Evolutionary conservation across 2,329 filamentous ascomycete species (phyloP).

Genomic region (Claviceps purpurea): DNA sequence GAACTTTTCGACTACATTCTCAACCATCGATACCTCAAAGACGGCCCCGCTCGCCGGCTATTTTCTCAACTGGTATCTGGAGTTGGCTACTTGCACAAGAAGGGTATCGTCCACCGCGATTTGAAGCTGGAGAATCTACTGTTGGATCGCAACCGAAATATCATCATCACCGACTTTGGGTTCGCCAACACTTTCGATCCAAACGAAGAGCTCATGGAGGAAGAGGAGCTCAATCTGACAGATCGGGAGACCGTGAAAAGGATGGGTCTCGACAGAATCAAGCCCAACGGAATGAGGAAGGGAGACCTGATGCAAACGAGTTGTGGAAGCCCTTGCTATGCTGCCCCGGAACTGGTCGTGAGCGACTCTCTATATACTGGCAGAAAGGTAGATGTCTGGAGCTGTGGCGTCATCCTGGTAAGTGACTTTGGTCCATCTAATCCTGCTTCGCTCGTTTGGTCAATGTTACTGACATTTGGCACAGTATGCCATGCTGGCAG

Average conservation of each 20-base stretch:
- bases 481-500: slow-evolving; percentile 98
- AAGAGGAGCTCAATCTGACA: slow-evolving; percentile 74
- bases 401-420: slow-evolving; percentile 95
- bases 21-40: slow-evolving; percentile 91
- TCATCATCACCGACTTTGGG: slow-evolving; percentile 98
- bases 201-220: slow-evolving; percentile 72
- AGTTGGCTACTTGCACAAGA: slow-evolving; percentile 95
- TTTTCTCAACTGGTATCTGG: slow-evolving; percentile 95
- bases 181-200: slow-evolving; percentile 97
- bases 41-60: slow-evolving; percentile 74
- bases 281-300: slow-evolving; percentile 61
- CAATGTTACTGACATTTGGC: background rate
- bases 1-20: slow-evolving; percentile 98
- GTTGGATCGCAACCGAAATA: slow-evolving; percentile 91
- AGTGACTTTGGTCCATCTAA: slow-evolving; percentile 21
- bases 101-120: slow-evolving; percentile 95
- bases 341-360: slow-evolving; percentile 90
- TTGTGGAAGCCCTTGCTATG: slow-evolving; percentile 95
- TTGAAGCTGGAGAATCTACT: slow-evolving; percentile 92
- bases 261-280: slow-evolving; percentile 68
- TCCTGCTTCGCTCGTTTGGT: too few species aligned
- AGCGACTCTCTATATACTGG: slow-evolving; percentile 96
- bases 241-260: slow-evolving; percentile 83
- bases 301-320: slow-evolving; percentile 98
- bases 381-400: slow-evolving; percentile 97